Percentiles rank a stretch among this genome's conserved stretches.
phyloP scores from a whole-genome alignment of 345 rosid genomes.

The Bruguiera sexangula region DNA sequence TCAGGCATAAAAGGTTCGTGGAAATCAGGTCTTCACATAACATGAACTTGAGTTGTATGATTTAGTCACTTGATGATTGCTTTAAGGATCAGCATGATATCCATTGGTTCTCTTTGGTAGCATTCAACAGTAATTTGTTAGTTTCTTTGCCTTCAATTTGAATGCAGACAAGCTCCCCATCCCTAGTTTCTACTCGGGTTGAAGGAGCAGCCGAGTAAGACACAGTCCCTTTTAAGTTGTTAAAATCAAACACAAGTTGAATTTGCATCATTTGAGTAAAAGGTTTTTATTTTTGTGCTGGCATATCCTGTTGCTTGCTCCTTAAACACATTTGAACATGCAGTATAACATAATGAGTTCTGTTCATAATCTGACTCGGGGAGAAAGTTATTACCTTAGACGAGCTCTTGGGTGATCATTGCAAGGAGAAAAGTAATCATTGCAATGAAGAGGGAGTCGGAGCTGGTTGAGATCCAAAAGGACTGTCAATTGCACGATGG shows the following conservation, averaged over 20 bases:
- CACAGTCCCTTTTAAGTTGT: neutral
- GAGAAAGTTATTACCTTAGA: slow-evolving; percentile 73
- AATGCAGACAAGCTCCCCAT: no score
- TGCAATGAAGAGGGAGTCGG: slow-evolving; percentile 45
- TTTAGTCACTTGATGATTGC: no score
- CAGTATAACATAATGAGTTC: neutral
- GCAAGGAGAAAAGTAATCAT: slow-evolving; percentile 67
- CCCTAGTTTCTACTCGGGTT: neutral
- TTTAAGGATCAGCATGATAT: no score
- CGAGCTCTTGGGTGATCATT: slow-evolving; percentile 70
- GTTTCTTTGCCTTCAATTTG: no score
- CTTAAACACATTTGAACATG: no score
- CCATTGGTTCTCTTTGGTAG: no score
- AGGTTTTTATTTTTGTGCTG: neutral
- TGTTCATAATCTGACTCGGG: slow-evolving; percentile 24
- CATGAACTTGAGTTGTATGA: no score
- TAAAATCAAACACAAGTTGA: neutral
- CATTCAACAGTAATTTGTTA: no score
- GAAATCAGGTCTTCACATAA: no score
- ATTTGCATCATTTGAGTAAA: neutral
- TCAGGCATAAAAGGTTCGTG: no score
- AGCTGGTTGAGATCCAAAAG: slow-evolving; percentile 42
- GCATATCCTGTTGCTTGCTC: neutral
- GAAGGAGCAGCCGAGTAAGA: neutral
- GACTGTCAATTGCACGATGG: slow-evolving; percentile 63